These are phyloP conservation scores for Pichia sp. DNA, from an alignment of 1,139 yeast species.

Conservation along the genomic window DNA sequence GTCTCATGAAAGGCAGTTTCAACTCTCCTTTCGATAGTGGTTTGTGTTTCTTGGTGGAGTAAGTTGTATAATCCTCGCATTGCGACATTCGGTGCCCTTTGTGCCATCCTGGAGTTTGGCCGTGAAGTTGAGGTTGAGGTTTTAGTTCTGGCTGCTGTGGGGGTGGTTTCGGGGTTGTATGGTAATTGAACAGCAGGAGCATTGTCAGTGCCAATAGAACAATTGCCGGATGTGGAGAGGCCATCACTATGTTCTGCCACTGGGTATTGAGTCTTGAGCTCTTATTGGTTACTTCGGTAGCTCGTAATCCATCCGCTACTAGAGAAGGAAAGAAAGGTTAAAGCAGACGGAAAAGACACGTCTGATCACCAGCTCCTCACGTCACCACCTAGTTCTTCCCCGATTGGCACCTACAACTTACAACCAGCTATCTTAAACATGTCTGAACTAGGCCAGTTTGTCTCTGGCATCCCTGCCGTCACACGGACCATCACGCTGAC, in stretches of 20 bases:
- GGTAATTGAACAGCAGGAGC: not conserved
- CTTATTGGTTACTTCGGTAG: too few species aligned
- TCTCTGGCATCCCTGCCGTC: slow-evolving; percentile 31
- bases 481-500: slow-evolving; percentile 31
- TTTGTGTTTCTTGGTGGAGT: slow-evolving; percentile 35
- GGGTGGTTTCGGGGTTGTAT: not conserved
- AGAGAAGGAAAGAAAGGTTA: too few species aligned
- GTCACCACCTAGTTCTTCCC: not conserved
- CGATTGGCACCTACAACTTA: not conserved
- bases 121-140: not conserved
- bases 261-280: too few species aligned
- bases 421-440: too few species aligned
- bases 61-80: slow-evolving; percentile 28
- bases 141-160: not conserved
- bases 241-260: not conserved
- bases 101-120: not conserved
- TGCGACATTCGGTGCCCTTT: not conserved
- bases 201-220: not conserved
- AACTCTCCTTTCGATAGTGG: slow-evolving; percentile 46
- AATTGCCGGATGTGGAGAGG: not conserved
- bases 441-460: slow-evolving; percentile 23
- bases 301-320: too few species aligned
- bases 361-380: too few species aligned
- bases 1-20: slow-evolving; percentile 68
- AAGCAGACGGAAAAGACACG: too few species aligned